These are phyloP conservation scores for Pythium guiyangense DNA, from an alignment of 352 stramenopile species.

Conservation along the genomic window DNA sequence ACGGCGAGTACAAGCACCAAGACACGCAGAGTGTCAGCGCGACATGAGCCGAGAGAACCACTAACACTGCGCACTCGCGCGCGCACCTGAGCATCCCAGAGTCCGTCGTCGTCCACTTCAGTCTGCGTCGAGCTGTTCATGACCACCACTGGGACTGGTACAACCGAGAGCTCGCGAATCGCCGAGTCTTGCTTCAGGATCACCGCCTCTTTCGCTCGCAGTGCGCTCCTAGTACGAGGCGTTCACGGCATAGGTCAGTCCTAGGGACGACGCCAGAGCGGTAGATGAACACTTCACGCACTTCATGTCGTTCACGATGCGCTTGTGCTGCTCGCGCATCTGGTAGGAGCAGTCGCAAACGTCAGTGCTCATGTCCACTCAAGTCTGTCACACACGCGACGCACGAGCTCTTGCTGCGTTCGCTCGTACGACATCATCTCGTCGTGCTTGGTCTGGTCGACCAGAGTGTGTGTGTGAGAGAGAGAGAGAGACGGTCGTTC, in stretches of 20 bases:
- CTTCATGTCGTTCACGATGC: constrained; percentile 54
- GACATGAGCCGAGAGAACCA: too few relatives aligned
- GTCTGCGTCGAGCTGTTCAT: constrained; percentile 39
- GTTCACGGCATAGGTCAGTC: background rate
- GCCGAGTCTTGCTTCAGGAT: constrained; percentile 36
- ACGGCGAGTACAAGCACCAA: background rate
- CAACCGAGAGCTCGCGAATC: constrained; percentile 40
- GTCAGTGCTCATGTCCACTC: background rate
- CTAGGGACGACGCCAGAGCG: background rate
- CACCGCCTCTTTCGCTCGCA: constrained; percentile 50
- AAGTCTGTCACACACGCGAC: background rate
- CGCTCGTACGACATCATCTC: constrained; percentile 41
- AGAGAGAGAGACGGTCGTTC: background rate
- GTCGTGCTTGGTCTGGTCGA: constrained; percentile 35
- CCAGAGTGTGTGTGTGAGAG: too few relatives aligned
- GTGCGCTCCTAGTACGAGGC: constrained; percentile 13
- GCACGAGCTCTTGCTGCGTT: constrained; percentile 37
- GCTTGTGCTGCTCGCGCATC: constrained; percentile 44
- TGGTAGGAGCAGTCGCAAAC: constrained; percentile 3
- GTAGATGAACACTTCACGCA: constrained; percentile 7
- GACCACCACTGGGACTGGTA: constrained; percentile 13
- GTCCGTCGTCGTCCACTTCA: constrained; percentile 62
- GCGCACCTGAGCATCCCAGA: constrained; percentile 58
- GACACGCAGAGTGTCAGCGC: background rate
- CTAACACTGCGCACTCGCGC: too few relatives aligned